phyloP scores from a whole-genome alignment of 2,329 filamentous ascomycete genomes.

The Alternaria ventricosa region DNA sequence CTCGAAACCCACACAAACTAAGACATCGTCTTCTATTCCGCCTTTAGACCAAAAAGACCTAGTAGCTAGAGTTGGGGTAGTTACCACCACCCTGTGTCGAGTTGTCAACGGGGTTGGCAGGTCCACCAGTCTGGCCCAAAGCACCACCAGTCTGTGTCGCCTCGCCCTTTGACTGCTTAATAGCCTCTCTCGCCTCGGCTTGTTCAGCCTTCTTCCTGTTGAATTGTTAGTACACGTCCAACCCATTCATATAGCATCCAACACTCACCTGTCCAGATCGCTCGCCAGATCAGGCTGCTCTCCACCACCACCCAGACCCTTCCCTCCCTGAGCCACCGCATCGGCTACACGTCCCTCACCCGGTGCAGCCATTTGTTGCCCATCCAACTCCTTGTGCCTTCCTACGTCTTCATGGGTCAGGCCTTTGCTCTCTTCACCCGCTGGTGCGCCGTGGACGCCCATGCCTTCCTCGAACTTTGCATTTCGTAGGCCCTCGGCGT shows the following conservation, averaged over 20 bases:
- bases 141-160: constrained; percentile 51
- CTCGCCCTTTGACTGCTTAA: constrained; percentile 48
- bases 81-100: constrained; percentile 13
- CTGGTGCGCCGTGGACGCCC: constrained; percentile 53
- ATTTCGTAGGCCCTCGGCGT: constrained; percentile 49
- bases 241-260: not conserved
- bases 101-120: constrained; percentile 47
- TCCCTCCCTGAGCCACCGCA: constrained; percentile 48
- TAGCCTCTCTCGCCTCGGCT: constrained; percentile 48
- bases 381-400: constrained; percentile 55
- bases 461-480: constrained; percentile 31
- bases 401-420: constrained; percentile 51
- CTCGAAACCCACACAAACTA: rapidly evolving
- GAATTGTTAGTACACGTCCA: constrained; percentile 8
- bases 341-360: constrained; percentile 55
- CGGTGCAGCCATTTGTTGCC: constrained; percentile 56
- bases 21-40: not conserved
- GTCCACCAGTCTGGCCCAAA: constrained; percentile 55
- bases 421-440: constrained; percentile 54
- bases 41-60: not conserved
- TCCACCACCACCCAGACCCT: constrained; percentile 43
- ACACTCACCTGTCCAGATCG: constrained; percentile 53
- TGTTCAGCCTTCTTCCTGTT: constrained; percentile 59
- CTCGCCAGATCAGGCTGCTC: constrained; percentile 50
- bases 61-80: constrained; percentile 34